Conservation (phyloP, 176 grass and related monocot species). For the Miscanthus lutarioriparius region DNA sequence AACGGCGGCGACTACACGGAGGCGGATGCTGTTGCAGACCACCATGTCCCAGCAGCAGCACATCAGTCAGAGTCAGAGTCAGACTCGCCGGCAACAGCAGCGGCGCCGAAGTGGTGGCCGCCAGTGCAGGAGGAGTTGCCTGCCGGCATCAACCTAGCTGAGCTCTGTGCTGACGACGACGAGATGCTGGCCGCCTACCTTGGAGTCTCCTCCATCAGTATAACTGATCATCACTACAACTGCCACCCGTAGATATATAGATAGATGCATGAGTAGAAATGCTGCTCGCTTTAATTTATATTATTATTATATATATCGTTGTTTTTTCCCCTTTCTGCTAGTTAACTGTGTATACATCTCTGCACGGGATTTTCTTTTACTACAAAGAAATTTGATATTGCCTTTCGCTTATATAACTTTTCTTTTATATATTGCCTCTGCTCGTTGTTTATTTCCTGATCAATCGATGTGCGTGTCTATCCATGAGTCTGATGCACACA, state of each 20-base stretch:
- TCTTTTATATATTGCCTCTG: no score
- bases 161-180: slow-evolving; percentile 30
- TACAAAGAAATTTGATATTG: no score
- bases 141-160: neutral
- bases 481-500: no score
- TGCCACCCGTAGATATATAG: neutral
- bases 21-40: neutral
- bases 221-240: neutral
- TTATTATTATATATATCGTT: no score
- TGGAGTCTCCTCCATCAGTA: slow-evolving; percentile 42
- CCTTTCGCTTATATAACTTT: no score
- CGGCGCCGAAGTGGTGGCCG: slow-evolving; percentile 55
- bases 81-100: neutral
- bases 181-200: slow-evolving; percentile 55
- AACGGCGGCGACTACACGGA: slow-evolving; percentile 29
- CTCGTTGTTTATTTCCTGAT: no score
- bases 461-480: no score
- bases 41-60: neutral
- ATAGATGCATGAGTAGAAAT: no score
- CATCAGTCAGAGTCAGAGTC: neutral
- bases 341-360: no score
- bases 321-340: no score
- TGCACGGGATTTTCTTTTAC: no score
- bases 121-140: slow-evolving; percentile 46
- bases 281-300: no score